Evolutionary conservation across 345 rosid genomes (phyloP).

Genomic region (Ceriops zippeliana): DNA sequence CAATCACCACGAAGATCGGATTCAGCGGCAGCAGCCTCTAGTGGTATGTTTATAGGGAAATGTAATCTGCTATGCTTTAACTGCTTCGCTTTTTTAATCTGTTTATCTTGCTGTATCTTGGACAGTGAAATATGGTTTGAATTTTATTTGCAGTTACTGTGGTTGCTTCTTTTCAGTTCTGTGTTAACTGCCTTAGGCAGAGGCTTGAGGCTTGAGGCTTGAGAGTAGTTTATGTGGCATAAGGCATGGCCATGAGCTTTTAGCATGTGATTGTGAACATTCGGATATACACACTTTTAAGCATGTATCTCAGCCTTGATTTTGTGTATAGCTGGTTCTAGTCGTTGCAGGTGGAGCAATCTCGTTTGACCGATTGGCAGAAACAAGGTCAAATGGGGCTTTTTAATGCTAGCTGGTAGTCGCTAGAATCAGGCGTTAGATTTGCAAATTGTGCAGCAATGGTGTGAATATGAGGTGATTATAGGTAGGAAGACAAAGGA

Average conservation of each 20-base stretch:
- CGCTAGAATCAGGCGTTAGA: no score
- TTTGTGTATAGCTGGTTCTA: neutral
- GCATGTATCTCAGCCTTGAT: neutral
- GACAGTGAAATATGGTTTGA: no score
- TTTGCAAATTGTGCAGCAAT: no score
- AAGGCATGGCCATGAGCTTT: neutral
- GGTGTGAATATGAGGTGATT: neutral
- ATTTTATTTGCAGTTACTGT: no score
- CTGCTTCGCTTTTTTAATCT: neutral
- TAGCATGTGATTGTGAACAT: neutral
- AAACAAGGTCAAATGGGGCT: neutral
- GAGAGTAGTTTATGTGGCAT: neutral
- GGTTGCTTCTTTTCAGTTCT: neutral
- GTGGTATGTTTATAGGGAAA: conserved; percentile 2
- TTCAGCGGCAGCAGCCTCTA: conserved; percentile 5
- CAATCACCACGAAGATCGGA: conserved; percentile 67
- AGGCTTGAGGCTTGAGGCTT: no score
- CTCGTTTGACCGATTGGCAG: neutral
- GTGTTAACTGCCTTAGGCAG: neutral
- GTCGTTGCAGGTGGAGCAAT: neutral
- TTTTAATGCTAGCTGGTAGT: neutral
- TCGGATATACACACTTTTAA: neutral
- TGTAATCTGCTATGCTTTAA: neutral
- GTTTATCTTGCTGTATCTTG: neutral
- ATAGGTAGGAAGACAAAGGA: neutral